These are phyloP conservation scores for Phytopythium aichiense DNA, from an alignment of 352 stramenopile genomes.

Conservation along the genomic window DNA sequence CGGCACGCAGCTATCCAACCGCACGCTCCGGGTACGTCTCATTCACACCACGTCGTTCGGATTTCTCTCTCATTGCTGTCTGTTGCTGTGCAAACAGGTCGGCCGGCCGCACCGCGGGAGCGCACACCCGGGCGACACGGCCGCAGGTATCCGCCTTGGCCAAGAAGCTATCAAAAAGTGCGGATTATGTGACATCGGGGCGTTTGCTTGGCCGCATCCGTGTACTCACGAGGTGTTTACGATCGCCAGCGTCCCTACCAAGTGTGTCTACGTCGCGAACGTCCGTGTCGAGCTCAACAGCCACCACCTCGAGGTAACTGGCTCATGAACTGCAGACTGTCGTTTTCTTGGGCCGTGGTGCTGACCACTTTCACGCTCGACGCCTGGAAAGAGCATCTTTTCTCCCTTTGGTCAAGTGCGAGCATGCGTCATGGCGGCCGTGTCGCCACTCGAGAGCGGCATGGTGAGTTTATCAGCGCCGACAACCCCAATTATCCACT, in stretches of 20 bases:
- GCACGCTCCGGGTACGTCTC: slow-evolving; percentile 47
- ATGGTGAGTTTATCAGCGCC: slow-evolving; percentile 21
- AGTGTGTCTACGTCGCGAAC: slow-evolving; percentile 69
- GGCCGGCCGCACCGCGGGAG: slow-evolving; percentile 73
- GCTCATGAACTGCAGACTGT: neutral
- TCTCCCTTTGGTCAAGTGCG: slow-evolving; percentile 67
- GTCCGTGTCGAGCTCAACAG: slow-evolving; percentile 74
- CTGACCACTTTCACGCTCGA: neutral
- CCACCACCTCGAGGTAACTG: slow-evolving; percentile 58
- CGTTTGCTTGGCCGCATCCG: neutral
- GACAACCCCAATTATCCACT: neutral
- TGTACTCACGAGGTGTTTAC: neutral
- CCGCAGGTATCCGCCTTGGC: slow-evolving; percentile 46
- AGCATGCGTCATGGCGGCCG: slow-evolving; percentile 58
- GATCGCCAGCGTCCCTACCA: slow-evolving; percentile 47
- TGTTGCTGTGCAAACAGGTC: slow-evolving; percentile 24
- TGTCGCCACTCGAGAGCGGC: slow-evolving; percentile 50
- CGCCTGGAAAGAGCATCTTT: slow-evolving; percentile 58
- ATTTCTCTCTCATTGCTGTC: neutral
- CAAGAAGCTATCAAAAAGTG: slow-evolving; percentile 78
- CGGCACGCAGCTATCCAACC: slow-evolving; percentile 51
- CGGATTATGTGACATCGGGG: slow-evolving; percentile 5
- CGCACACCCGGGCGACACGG: slow-evolving; percentile 49
- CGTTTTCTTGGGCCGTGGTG: neutral
- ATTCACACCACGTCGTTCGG: neutral